Evolutionary conservation across 176 grass and related monocot genomes (phyloP).

Genomic region (Triticum urartu): DNA sequence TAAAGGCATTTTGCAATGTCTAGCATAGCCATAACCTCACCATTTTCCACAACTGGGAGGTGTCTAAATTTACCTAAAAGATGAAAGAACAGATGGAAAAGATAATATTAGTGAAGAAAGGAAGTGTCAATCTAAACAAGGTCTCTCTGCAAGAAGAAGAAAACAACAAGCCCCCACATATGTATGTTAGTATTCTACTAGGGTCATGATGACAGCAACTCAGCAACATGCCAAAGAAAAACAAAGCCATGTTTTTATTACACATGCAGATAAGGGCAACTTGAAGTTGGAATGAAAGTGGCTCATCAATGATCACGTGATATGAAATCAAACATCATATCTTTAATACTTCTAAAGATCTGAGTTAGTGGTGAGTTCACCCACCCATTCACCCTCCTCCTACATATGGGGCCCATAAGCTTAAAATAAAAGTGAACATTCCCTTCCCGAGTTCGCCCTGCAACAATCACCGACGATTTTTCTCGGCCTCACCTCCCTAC

Average conservation of each 20-base stretch:
- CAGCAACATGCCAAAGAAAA: background rate
- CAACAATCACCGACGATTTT: too few species aligned
- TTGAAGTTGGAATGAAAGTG: slow-evolving; percentile 3
- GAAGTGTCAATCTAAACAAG: slow-evolving; percentile 15
- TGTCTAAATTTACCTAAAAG: slow-evolving; percentile 98
- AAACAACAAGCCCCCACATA: slow-evolving; percentile 26
- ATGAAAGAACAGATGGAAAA: slow-evolving; percentile 35
- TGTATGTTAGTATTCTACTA: background rate
- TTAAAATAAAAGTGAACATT: too few species aligned
- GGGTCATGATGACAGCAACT: slow-evolving; percentile 28
- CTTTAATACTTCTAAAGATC: background rate
- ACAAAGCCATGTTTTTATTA: background rate
- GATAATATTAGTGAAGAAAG: slow-evolving; percentile 17
- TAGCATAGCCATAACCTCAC: slow-evolving; percentile 98
- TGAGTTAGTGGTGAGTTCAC: too few species aligned
- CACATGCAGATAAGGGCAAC: background rate
- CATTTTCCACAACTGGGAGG: slow-evolving; percentile 98
- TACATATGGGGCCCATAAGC: too few species aligned
- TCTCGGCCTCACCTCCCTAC: too few species aligned
- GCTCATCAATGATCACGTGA: background rate
- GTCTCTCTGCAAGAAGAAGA: slow-evolving; percentile 1
- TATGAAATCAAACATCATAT: background rate
- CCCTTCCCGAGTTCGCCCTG: too few species aligned
- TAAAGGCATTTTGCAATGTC: slow-evolving; percentile 98
- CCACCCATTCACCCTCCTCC: too few species aligned